Percentiles rank a stretch among this genome's conserved stretches.
Conservation (phyloP, 2,329 filamentous ascomycete genomes). For the Helotiales sp. region DNA sequence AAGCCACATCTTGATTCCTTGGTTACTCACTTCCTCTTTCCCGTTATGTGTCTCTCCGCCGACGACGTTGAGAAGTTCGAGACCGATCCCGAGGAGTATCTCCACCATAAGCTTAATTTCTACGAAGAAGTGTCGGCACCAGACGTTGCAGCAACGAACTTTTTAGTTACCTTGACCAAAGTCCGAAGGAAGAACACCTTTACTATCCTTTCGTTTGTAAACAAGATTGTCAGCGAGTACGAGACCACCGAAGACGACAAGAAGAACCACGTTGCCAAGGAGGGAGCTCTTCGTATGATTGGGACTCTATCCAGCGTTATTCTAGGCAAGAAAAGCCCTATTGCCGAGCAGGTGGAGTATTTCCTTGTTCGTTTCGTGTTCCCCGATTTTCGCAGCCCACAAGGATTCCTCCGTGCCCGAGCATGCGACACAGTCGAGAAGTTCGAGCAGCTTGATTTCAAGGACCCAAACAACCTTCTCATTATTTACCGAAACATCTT, state of each 20-base stretch:
- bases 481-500: slow-evolving; percentile 96
- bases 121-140: slow-evolving; percentile 96
- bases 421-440: slow-evolving; percentile 98
- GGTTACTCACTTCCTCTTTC: slow-evolving; percentile 93
- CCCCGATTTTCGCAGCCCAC: slow-evolving; percentile 90
- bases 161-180: slow-evolving; percentile 93
- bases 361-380: slow-evolving; percentile 99
- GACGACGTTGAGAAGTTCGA: slow-evolving; percentile 94
- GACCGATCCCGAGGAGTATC: slow-evolving; percentile 91
- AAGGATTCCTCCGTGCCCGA: slow-evolving; percentile 89
- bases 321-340: slow-evolving; percentile 95
- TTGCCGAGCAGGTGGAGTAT: slow-evolving; percentile 96
- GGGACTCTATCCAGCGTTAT: slow-evolving; percentile 92
- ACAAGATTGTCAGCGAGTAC: slow-evolving; percentile 91
- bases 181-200: slow-evolving; percentile 94
- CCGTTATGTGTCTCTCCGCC: slow-evolving; percentile 85
- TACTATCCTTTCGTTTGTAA: slow-evolving; percentile 91
- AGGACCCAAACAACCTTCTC: slow-evolving; percentile 92
- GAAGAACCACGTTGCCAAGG: slow-evolving; percentile 94
- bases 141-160: slow-evolving; percentile 94
- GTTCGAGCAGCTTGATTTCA: slow-evolving; percentile 96
- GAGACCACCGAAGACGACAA: slow-evolving; percentile 80
- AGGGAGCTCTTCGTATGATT: slow-evolving; percentile 95
- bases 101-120: slow-evolving; percentile 96
- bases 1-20: slow-evolving; percentile 92